These are phyloP conservation scores for Gracilaria vermiculophylla DNA, from an alignment of 23 red algal species.

Conservation along the genomic window DNA sequence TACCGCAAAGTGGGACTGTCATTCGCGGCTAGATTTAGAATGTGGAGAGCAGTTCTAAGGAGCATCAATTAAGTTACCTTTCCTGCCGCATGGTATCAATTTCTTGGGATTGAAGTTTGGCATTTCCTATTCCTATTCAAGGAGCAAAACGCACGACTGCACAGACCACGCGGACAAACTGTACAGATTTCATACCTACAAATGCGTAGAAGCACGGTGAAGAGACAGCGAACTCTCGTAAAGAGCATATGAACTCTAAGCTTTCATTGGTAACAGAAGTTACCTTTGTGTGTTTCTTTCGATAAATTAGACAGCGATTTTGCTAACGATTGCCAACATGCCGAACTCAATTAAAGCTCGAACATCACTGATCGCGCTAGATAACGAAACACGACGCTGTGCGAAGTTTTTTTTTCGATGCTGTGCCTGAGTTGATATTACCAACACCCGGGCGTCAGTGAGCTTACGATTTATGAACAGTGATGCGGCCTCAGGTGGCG, in stretches of 20 bases:
- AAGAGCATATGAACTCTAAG: neutral
- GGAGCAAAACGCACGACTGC: too few relatives aligned
- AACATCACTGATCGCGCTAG: too few relatives aligned
- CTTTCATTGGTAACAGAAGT: neutral
- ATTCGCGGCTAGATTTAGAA: neutral
- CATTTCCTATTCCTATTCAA: neutral
- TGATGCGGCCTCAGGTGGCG: neutral
- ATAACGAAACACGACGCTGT: too few relatives aligned
- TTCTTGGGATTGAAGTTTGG: neutral
- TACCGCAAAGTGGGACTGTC: constrained; percentile 23
- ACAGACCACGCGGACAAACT: neutral
- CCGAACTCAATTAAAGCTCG: too few relatives aligned
- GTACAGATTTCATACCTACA: neutral
- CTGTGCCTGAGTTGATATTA: too few relatives aligned
- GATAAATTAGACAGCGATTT: neutral
- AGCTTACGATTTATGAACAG: neutral
- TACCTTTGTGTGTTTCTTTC: neutral
- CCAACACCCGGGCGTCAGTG: too few relatives aligned
- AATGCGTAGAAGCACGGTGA: neutral
- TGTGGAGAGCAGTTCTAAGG: too few relatives aligned
- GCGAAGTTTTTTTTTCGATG: too few relatives aligned
- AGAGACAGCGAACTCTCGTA: neutral
- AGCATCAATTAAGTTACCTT: too few relatives aligned
- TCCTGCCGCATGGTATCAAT: too few relatives aligned
- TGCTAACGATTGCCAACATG: too few relatives aligned